These are phyloP conservation scores for Neospora caninum DNA, from an alignment of 169 alveolate species.

Conservation along the genomic window DNA sequence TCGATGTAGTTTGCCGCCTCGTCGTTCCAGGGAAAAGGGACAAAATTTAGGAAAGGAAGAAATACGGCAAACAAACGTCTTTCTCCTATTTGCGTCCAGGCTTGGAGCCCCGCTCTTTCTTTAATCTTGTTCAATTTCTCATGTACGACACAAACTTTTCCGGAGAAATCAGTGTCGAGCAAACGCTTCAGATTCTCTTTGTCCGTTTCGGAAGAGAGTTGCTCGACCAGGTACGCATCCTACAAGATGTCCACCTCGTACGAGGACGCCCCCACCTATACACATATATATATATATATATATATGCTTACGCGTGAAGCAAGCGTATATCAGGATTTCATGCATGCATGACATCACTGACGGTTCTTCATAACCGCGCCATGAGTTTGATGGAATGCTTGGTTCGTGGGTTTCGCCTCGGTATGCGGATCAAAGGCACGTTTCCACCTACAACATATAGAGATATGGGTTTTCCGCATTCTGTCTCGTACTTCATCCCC, in stretches of 20 bases:
- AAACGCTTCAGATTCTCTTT: conserved; percentile 89
- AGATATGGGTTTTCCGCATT: not conserved
- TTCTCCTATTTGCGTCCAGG: conserved; percentile 64
- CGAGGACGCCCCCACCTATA: conserved; percentile 2
- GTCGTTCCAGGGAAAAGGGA: not conserved
- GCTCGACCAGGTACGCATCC: conserved; percentile 80
- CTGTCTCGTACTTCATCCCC: not conserved
- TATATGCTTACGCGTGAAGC: too few relatives aligned
- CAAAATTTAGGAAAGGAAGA: not conserved
- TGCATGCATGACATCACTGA: too few relatives aligned
- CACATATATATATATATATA: not conserved
- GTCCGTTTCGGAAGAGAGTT: conserved; percentile 89
- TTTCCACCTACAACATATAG: too few relatives aligned
- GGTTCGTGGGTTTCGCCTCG: too few relatives aligned
- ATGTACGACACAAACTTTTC: conserved; percentile 88
- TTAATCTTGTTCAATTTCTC: conserved; percentile 88
- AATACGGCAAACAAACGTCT: not conserved
- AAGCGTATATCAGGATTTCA: too few relatives aligned
- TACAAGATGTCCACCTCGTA: conserved; percentile 83
- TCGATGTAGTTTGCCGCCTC: not conserved
- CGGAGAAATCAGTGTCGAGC: conserved; percentile 90
- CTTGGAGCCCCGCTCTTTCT: conserved; percentile 90
- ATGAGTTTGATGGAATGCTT: too few relatives aligned
- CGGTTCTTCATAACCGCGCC: too few relatives aligned
- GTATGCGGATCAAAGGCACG: too few relatives aligned